These are phyloP conservation scores for Fusarium setosum DNA, from an alignment of 2,329 filamentous ascomycete species.

Conservation along the genomic window DNA sequence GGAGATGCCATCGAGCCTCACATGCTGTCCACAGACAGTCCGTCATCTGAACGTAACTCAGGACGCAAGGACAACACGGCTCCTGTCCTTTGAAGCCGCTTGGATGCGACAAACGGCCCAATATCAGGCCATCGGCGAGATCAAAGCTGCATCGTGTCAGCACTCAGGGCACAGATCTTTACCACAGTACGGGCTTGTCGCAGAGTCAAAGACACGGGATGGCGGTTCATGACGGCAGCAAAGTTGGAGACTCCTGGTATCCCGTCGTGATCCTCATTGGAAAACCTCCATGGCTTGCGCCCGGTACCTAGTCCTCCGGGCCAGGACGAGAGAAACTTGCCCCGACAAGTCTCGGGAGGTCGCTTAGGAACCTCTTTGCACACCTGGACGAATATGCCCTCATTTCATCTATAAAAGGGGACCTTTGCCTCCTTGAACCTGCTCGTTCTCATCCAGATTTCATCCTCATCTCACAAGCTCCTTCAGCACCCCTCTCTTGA, in stretches of 20 bases:
- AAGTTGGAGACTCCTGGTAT: neutral
- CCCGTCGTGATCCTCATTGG: neutral
- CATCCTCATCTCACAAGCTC: constrained; percentile 20
- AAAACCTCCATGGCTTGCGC: neutral
- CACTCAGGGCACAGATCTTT: neutral
- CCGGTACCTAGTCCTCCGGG: neutral
- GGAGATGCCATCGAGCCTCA: neutral
- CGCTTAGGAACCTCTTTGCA: neutral
- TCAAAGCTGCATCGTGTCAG: neutral
- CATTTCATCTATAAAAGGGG: constrained; percentile 19
- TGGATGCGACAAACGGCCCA: neutral
- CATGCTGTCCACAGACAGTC: neutral
- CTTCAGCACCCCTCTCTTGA: constrained; percentile 7
- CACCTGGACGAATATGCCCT: neutral
- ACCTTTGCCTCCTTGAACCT: neutral
- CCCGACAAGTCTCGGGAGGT: neutral
- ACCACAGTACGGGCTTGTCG: constrained; percentile 14
- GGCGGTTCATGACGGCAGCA: neutral
- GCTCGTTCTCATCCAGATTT: neutral
- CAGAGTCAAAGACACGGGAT: neutral
- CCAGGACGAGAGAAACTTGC: neutral
- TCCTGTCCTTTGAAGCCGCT: neutral
- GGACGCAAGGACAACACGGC: neutral
- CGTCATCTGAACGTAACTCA: constrained; percentile 16
- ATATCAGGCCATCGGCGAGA: neutral